Evolutionary conservation across 257 asterid genomes (phyloP), one percentile per base, ranked within the genome.

Genomic region (Penstemon eatonii): DNA sequence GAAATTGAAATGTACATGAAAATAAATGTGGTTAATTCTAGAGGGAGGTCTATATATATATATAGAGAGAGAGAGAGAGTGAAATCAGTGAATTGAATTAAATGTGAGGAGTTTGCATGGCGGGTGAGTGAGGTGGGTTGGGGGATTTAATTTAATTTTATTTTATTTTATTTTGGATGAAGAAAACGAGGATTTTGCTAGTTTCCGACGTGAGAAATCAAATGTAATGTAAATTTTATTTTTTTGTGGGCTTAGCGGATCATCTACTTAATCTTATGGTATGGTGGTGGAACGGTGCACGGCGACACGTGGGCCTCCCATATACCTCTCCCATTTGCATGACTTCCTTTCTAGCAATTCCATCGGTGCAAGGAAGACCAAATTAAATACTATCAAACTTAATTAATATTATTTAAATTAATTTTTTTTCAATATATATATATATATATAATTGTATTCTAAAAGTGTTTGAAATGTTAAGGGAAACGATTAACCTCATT

Each of bases 151-250:
- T 10, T 4, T 46, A 13, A 63, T 19, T 51, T 10, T 7, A 37
- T 5, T 10, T 4, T 46, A 13, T 44, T 19, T 63, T 54, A 12
- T 25, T 25, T 25, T 25, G 53, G n/a, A 63, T 8, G 45, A 46
- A 63, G 56, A 46, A 63, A 43, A 54, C 67, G 50, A 60, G 65
- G 65, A 60, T 39, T 40, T n/a, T 60, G 66, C 52, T 60, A 60
- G 11, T 60, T 60, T 42, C 52, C 66, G 6, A 60, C 51, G 65
- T 41, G 39, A 60, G 51, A 40, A 41, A 33, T 25, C 33, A 25
- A 25, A 46, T 41, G 18, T 49, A 49, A 49, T 49, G 54, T 10
- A 8, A 49, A 25, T 25, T 25, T 25, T 2, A 25, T 25, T 25
- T 25, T 25, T 25, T 1, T 25, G 3, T 25, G 33, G 33, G 33